Evolutionary conservation across 495 filamentous ascomycete genomes (phyloP), one percentile per base, ranked within the genome.

Genomic region (Xylaria acuta): DNA sequence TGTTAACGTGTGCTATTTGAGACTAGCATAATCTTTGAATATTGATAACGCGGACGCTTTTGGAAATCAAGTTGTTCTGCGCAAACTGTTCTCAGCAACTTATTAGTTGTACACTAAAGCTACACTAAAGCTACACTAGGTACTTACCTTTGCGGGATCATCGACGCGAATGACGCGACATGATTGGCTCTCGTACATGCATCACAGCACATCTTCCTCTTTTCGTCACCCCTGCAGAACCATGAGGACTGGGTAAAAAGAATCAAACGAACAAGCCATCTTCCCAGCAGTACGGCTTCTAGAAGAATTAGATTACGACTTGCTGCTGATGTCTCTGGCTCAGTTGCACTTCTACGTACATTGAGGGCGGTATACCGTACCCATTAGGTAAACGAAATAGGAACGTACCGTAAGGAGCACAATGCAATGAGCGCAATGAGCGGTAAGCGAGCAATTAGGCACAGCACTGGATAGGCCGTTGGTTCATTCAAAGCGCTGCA

Each of bases 131-230:
- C 12, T 58, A 20, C 22, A 51, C 14, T 34, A 36, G 30, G n/a
- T n/a, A n/a, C n/a, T n/a, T n/a, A n/a, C n/a, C n/a, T n/a, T 3
- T 38, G 22, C 38, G 45, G 63, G 63, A 49, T n/a, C 36, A 22
- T 63, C 11, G 3, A 43, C 40, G 14, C 38, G 40, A 65, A n/a
- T 32, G 41, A 18, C 41, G 40, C 40, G 18, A 66, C 12, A 22
- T 27, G 1, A 67, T 67, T 54, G 43, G 47, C 20, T 45, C 14
- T 49, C 11, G 40, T 25, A 47, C 40, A 64, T 16, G 40, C 9
- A 9, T 66, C 64, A 66, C 64, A 66, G 64, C 64, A 66, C 64
- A 51, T 36, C 16, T 22, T 59, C 27, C 54, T 36, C 30, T 59
- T 59, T 36, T 22, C 8, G 54, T 16, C 32, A 60, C 43, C 63